Conservation (phyloP, 2,329 filamentous ascomycete genomes). For the Endoconidiophora polonica region DNA sequence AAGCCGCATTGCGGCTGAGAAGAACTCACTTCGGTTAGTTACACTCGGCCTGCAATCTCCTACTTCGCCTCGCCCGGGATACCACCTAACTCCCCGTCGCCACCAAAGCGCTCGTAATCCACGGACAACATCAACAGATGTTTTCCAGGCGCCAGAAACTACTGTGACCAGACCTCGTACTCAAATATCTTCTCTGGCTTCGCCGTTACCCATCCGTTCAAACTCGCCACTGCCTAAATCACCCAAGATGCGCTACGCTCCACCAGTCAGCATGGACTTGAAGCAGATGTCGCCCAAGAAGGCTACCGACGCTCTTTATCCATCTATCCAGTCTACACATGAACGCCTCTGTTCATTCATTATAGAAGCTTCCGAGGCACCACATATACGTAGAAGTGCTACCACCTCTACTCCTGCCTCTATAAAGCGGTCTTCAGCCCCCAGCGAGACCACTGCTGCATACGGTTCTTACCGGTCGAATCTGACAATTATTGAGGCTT, state of each 20-base stretch:
- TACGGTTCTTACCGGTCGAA: background rate
- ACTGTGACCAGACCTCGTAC: background rate
- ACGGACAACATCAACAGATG: background rate
- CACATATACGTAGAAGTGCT: background rate
- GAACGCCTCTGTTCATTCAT: conserved; percentile 6
- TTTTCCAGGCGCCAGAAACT: background rate
- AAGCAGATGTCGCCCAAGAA: conserved; percentile 8
- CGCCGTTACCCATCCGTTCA: conserved; percentile 1
- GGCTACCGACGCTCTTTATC: background rate
- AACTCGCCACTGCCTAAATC: background rate
- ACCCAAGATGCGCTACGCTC: conserved; percentile 13
- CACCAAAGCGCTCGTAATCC: conserved; percentile 4
- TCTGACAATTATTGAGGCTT: background rate
- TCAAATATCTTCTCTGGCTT: conserved; percentile 8
- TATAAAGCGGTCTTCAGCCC: background rate
- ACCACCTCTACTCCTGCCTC: background rate
- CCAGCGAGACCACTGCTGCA: background rate
- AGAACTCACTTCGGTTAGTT: background rate
- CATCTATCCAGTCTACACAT: background rate
- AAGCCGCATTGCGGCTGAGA: conserved; percentile 1
- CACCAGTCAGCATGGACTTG: conserved; percentile 10
- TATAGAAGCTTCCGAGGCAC: conserved; percentile 6
- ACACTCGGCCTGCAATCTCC: conserved; percentile 1
- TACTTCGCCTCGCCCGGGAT: background rate
- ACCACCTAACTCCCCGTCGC: conserved; percentile 2